Conservation (phyloP, 169 alveolate genomes). For the Cryptosporidium parvum region DNA sequence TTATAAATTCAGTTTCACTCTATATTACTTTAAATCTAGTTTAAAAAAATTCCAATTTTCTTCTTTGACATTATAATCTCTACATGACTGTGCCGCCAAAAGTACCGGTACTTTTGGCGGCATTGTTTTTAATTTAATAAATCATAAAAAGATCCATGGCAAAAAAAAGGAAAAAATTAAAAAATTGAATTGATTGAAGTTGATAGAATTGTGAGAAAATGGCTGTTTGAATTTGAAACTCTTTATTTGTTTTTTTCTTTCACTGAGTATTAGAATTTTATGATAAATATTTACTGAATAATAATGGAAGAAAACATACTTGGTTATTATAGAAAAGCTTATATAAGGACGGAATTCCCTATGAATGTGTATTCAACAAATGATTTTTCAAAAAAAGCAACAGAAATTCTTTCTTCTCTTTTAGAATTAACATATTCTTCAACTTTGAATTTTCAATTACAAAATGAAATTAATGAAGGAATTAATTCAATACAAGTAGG, state of each 20-base stretch:
- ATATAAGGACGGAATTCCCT: constrained; percentile 35
- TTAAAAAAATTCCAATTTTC: background rate
- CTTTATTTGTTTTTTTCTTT: too few relatives aligned
- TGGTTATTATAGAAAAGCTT: constrained; percentile 29
- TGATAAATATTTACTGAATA: background rate
- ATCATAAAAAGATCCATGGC: background rate
- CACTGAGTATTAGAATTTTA: too few relatives aligned
- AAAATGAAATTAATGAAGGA: background rate
- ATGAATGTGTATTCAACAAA: background rate
- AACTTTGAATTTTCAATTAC: background rate
- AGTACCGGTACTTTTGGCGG: constrained; percentile 3
- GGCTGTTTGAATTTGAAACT: background rate
- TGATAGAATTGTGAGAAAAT: background rate
- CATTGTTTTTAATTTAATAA: background rate
- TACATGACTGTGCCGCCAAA: constrained; percentile 5
- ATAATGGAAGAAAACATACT: background rate
- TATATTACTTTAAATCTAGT: background rate
- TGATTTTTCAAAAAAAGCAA: background rate
- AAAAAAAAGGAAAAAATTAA: background rate
- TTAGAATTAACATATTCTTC: background rate
- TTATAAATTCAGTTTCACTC: background rate
- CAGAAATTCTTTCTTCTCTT: background rate
- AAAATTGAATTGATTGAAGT: background rate
- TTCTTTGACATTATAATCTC: background rate
- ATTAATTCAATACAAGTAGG: background rate